Conservation (phyloP, 2,329 filamentous ascomycete genomes). For the Arthrobotrys megalospora region DNA sequence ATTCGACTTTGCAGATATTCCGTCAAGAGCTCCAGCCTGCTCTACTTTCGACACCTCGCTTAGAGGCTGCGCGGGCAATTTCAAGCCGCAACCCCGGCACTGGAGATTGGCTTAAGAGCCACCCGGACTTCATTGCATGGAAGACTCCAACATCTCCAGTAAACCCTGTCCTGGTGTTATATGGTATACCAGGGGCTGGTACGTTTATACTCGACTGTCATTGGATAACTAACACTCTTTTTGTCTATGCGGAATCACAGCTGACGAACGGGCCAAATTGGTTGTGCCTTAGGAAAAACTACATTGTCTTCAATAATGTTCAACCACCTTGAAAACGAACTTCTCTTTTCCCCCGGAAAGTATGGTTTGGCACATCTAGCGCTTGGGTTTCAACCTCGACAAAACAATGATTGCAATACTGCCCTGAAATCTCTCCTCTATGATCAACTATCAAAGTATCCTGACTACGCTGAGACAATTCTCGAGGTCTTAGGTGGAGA, state of each 20-base stretch:
- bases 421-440: constrained; percentile 18
- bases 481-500: constrained; percentile 10
- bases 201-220: not conserved
- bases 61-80: not conserved
- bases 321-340: not conserved
- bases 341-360: not conserved
- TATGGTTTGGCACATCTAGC: not conserved
- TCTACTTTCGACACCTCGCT: not conserved
- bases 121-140: constrained; percentile 11
- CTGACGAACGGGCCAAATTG: not conserved
- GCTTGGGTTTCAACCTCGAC: constrained; percentile 1
- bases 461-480: constrained; percentile 21
- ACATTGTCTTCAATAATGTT: constrained; percentile 25
- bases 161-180: not conserved
- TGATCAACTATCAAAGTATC: constrained; percentile 28
- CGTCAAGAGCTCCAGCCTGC: constrained; percentile 24
- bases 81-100: not conserved
- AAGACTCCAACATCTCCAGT: not conserved
- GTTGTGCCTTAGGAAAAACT: constrained; percentile 18
- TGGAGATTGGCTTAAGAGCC: constrained; percentile 17
- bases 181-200: constrained; percentile 35
- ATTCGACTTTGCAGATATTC: constrained; percentile 11
- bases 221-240: too few relatives aligned
- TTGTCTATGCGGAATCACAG: too few relatives aligned
- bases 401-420: constrained; percentile 8